A percentile compares a stretch with the other conserved stretches of the same genome.
Conservation (phyloP, 2,329 filamentous ascomycete genomes). For the Cladosporium colombiae region DNA sequence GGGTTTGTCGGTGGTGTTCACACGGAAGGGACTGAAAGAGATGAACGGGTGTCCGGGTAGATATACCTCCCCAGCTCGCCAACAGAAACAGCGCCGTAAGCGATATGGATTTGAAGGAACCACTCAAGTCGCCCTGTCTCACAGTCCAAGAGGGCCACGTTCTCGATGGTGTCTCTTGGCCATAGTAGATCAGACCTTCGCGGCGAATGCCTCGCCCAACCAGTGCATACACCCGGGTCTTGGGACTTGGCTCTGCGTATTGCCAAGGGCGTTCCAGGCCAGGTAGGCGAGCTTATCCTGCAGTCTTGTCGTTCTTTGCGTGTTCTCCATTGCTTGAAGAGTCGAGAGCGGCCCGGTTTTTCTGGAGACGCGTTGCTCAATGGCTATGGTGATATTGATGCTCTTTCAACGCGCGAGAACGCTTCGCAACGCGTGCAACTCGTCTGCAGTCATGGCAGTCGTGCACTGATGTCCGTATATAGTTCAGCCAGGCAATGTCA, state of each 20-base stretch:
- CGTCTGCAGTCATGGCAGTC: neutral
- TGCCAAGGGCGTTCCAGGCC: constrained; percentile 13
- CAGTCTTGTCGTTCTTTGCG: constrained; percentile 11
- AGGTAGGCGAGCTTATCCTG: constrained; percentile 8
- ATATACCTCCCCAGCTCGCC: neutral
- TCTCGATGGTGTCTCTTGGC: constrained; percentile 13
- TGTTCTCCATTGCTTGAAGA: neutral
- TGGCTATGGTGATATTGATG: neutral
- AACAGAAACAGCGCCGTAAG: neutral
- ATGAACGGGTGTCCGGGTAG: neutral
- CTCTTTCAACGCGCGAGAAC: neutral
- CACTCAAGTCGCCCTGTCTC: neutral
- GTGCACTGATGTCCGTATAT: neutral
- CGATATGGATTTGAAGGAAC: neutral
- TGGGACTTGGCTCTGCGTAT: constrained; percentile 14
- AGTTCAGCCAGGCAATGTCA: constrained; percentile 15
- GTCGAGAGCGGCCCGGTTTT: neutral
- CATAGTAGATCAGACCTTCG: constrained; percentile 5
- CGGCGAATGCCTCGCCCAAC: constrained; percentile 10
- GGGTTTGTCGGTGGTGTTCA: neutral
- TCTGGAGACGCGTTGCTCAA: neutral
- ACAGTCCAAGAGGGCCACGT: neutral
- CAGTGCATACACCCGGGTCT: constrained; percentile 2
- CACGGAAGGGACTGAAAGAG: neutral
- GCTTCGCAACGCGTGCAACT: neutral